A percentile compares a stretch with the other conserved stretches of the same genome.
Evolutionary conservation across 140 eudicot species (phyloP).

Genomic region (Stevia rebaudiana): DNA sequence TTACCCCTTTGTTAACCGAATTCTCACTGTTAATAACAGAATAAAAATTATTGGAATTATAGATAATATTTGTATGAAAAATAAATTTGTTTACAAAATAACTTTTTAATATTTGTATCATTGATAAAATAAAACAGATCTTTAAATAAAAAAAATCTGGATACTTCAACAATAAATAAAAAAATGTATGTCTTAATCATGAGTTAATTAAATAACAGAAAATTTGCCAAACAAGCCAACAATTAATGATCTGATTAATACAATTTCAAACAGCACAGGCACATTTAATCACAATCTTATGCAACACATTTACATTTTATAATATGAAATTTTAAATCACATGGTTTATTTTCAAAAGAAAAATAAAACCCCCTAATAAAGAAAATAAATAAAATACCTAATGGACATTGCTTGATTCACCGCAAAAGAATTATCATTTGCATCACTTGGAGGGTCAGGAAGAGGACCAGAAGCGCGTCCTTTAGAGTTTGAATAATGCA

Average conservation of each 20-base stretch:
- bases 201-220: neutral
- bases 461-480: constrained; percentile 83
- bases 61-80: neutral
- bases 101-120: neutral
- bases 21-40: neutral
- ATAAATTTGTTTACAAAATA: neutral
- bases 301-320: neutral
- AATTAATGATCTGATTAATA: neutral
- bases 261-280: neutral
- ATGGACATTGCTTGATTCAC: constrained; percentile 83
- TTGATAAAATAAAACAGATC: neutral
- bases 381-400: constrained; percentile 40
- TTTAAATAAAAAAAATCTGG: neutral
- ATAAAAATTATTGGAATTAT: neutral
- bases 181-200: neutral
- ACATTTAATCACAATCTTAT: neutral
- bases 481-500: constrained; percentile 81
- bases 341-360: neutral
- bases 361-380: neutral
- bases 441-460: constrained; percentile 80
- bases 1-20: neutral
- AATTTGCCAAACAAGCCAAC: neutral
- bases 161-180: neutral
- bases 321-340: neutral
- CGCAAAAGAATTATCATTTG: constrained; percentile 57